Conservation (phyloP, 2,329 filamentous ascomycete genomes). For the Coleophoma crateriformis region DNA sequence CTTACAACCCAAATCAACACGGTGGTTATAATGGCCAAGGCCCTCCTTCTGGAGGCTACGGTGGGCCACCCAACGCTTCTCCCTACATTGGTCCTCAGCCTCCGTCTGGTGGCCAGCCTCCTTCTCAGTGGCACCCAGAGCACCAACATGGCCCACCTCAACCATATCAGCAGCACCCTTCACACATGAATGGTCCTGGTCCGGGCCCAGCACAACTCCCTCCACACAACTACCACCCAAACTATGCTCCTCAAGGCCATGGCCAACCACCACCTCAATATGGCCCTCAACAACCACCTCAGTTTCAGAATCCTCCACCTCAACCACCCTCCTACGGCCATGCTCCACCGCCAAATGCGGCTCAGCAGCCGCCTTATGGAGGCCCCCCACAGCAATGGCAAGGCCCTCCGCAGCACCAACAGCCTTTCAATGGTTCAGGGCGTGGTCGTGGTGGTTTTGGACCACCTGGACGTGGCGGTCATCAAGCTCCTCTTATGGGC, state of each 20-base stretch:
- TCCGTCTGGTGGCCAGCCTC: conserved; percentile 14
- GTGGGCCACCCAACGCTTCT: conserved; percentile 20
- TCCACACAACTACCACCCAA: conserved; percentile 51
- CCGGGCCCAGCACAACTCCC: conserved; percentile 37
- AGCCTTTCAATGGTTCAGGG: conserved; percentile 32
- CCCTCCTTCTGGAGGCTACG: conserved; percentile 15
- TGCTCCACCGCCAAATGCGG: conserved; percentile 23
- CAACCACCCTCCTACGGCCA: conserved; percentile 27
- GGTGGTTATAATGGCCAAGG: conserved; percentile 17
- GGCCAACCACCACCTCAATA: conserved; percentile 33
- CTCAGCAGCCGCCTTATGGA: conserved; percentile 27
- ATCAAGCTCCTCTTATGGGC: conserved; percentile 42
- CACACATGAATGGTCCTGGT: conserved; percentile 24
- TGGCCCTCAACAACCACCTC: conserved; percentile 25
- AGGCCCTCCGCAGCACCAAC: conserved; percentile 20
- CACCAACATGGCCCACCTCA: conserved; percentile 17
- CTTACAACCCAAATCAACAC: conserved; percentile 4
- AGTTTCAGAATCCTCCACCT: conserved; percentile 20
- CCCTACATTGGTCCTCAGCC: conserved; percentile 28
- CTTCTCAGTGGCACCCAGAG: conserved; percentile 17
- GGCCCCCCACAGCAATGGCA: conserved; percentile 37
- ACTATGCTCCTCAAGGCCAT: conserved; percentile 52
- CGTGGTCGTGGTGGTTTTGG: conserved; percentile 18
- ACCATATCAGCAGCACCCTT: conserved; percentile 25
- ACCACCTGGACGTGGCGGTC: conserved; percentile 20